Base-by-base conservation (phyloP, 257 asterid genomes). In the Mentha longifolia region DNA sequence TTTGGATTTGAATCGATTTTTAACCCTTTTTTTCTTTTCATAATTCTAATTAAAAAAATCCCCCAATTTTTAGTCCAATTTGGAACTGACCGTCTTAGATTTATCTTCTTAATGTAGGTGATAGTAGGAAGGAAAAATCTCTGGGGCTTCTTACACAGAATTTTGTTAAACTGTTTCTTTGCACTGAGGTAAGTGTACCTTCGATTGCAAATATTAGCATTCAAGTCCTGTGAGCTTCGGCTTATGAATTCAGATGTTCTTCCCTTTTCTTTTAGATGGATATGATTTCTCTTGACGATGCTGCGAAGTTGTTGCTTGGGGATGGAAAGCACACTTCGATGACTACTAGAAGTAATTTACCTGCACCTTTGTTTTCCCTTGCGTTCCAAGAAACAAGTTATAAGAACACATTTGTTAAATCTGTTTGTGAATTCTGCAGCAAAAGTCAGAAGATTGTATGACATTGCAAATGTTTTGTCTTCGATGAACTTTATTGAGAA, bases 81-180 rank as follows among this genome's bases (percentile, higher is more conserved):
- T 31, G 16, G 74, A 45, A 39, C 14, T 28, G 25, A 25, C 8
- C n/a, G 47, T 17, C 33, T 61, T 56, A 1, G 50, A 60, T 50
- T 35, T 56, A 19, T 28, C 16, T 37, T 30, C 30, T 47, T 28
- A 58, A 37, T 68, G 46, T 66, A 79, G 84, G 87, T 67, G 96
- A 88, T 61, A 92, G 88, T 73, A 88, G 99, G 74, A 95, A 89
- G 78, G 98, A 95, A 76, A 95, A 95, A 79, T 95, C 99, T 45
- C 81, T 95, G 68, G 96, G 95, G 35, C 92, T 95, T 76, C 98
- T 95, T n/a, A 95, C 99, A 0, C 98, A 87, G 75, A 95, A 95
- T 78, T 95, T 92, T 76, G 86, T 95, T 56, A 95, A 95, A 86
- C 95, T 95, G 42, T 95, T 95, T 65, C 88, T 95, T 61, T 92